A percentile compares a stretch with the other conserved stretches of the same genome.
Evolutionary conservation across 495 filamentous ascomycete species (phyloP).

Genomic region (Pyrenula massariospora): DNA sequence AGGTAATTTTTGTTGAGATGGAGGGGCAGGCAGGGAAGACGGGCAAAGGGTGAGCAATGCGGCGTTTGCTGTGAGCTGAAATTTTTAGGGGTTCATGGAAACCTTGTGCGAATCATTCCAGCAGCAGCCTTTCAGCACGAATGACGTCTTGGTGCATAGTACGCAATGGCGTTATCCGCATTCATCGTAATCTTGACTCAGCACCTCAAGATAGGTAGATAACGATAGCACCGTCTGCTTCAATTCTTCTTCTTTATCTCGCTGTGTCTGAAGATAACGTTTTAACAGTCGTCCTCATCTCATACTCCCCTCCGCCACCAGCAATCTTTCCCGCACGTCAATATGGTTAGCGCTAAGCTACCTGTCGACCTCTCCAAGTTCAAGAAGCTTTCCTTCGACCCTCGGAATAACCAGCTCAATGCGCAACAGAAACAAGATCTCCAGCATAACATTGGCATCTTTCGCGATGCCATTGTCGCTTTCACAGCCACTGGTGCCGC

Average conservation of each 20-base stretch:
- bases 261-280: neutral
- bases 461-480: constrained; percentile 27
- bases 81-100: no score
- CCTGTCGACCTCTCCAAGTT: constrained; percentile 27
- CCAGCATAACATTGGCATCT: constrained; percentile 24
- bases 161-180: neutral
- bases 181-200: neutral
- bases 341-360: constrained; percentile 17
- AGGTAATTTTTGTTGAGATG: no score
- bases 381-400: constrained; percentile 25
- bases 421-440: constrained; percentile 23
- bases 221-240: neutral
- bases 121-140: neutral
- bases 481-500: constrained; percentile 27
- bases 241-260: neutral
- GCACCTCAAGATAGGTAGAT: neutral
- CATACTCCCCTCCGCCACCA: neutral
- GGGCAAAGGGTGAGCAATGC: no score
- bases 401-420: constrained; percentile 17
- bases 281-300: neutral
- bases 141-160: neutral
- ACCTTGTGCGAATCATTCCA: no score
- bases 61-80: no score
- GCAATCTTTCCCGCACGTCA: constrained; percentile 3
- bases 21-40: no score